phyloP scores from a whole-genome alignment of 176 grass and related monocot species.

The Tillandsia leiboldiana region DNA sequence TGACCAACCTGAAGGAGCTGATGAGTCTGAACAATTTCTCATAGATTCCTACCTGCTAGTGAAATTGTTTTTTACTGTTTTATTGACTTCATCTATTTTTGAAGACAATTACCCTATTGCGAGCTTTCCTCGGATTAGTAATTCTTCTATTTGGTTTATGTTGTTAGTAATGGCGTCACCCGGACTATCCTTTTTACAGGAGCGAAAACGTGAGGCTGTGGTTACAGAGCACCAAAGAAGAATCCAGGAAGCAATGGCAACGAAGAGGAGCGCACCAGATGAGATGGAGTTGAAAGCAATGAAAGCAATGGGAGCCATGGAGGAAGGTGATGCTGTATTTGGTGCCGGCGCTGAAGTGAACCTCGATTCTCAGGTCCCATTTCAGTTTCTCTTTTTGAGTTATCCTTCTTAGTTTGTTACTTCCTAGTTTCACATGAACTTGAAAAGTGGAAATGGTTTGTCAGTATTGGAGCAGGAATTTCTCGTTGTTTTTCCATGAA shows the following conservation, averaged over 20 bases:
- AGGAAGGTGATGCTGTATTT: conserved; percentile 87
- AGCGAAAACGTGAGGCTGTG: conserved; percentile 67
- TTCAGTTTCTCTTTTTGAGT: conserved; percentile 9
- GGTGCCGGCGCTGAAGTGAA: conserved; percentile 84
- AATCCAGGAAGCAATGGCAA: conserved; percentile 56
- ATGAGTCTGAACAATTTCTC: too few species aligned
- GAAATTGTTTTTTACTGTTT: too few species aligned
- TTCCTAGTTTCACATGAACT: too few species aligned
- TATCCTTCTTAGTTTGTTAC: neutral
- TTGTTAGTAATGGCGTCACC: neutral
- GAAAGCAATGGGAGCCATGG: conserved; percentile 94
- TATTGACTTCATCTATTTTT: too few species aligned
- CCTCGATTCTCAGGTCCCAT: conserved; percentile 79
- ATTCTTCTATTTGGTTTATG: neutral
- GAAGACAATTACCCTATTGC: too few species aligned
- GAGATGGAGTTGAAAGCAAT: conserved; percentile 89
- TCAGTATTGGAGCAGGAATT: too few species aligned
- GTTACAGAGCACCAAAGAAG: conserved; percentile 72
- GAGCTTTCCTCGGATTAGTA: neutral
- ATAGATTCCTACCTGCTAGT: too few species aligned
- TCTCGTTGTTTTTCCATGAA: too few species aligned
- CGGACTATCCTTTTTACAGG: conserved; percentile 36
- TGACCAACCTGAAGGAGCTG: too few species aligned
- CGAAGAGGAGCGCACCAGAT: conserved; percentile 47
- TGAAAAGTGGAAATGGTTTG: too few species aligned